Evolutionary conservation across 2,329 filamentous ascomycete species (phyloP).

Genomic region (Monilinia fructigena): DNA sequence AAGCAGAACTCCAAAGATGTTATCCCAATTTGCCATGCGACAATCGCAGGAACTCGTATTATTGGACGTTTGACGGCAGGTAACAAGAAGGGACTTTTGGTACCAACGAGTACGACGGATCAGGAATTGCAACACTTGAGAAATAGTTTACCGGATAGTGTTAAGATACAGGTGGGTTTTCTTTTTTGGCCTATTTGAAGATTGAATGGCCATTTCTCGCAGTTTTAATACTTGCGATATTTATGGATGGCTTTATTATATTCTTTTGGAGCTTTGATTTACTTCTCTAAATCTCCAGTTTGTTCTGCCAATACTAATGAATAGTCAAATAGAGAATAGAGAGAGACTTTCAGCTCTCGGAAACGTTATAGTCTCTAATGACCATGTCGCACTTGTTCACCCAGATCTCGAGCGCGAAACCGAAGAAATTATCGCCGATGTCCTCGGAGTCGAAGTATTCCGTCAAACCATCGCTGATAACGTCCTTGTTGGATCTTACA

Average conservation of each 20-base stretch:
- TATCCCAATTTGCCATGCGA: conserved; percentile 94
- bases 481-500: conserved; percentile 93
- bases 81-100: conserved; percentile 94
- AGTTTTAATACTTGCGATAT: not conserved
- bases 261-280: not conserved
- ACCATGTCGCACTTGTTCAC: conserved; percentile 94
- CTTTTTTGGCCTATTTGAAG: not conserved
- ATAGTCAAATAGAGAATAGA: conserved; percentile 72
- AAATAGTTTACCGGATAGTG: conserved; percentile 85
- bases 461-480: conserved; percentile 96
- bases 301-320: not conserved
- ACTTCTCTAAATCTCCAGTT: not conserved
- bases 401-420: conserved; percentile 96
- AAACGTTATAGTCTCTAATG: conserved; percentile 95
- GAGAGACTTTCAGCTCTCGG: conserved; percentile 92
- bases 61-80: conserved; percentile 92
- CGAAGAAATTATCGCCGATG: conserved; percentile 97
- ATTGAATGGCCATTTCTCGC: not conserved
- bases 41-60: conserved; percentile 94
- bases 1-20: conserved; percentile 97
- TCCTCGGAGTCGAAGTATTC: conserved; percentile 85
- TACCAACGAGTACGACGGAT: conserved; percentile 93
- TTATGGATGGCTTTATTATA: not conserved
- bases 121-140: conserved; percentile 97
- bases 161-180: conserved; percentile 67